Conservation (phyloP, 2,329 filamentous ascomycete genomes). For the Byssoonygena ceratinophila region DNA sequence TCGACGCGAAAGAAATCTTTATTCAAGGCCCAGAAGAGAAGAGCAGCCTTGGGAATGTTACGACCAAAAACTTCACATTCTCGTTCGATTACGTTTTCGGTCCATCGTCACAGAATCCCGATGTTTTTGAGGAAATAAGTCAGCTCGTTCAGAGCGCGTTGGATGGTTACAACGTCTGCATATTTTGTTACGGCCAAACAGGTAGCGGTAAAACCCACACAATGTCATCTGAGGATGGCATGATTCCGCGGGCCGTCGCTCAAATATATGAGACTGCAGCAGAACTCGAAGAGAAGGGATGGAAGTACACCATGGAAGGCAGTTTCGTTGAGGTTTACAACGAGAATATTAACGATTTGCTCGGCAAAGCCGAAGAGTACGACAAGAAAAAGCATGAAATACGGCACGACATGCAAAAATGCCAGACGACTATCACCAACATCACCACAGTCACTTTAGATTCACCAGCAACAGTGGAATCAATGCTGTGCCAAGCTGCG, state of each 20-base stretch:
- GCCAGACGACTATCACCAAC: slow-evolving; percentile 72
- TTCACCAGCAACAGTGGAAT: slow-evolving; percentile 67
- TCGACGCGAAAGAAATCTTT: slow-evolving; percentile 78
- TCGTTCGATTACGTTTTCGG: slow-evolving; percentile 89
- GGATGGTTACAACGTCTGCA: slow-evolving; percentile 97
- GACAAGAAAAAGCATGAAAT: slow-evolving; percentile 81
- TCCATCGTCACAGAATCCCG: slow-evolving; percentile 63
- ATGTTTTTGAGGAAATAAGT: slow-evolving; percentile 92
- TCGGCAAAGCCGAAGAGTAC: slow-evolving; percentile 60
- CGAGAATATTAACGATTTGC: slow-evolving; percentile 84
- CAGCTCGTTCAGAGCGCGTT: slow-evolving; percentile 93
- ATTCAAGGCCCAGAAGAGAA: slow-evolving; percentile 74
- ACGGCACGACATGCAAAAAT: slow-evolving; percentile 69
- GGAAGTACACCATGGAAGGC: slow-evolving; percentile 88
- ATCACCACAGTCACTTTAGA: slow-evolving; percentile 66
- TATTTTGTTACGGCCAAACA: slow-evolving; percentile 97
- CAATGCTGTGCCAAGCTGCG: slow-evolving; percentile 67
- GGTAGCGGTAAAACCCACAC: slow-evolving; percentile 95
- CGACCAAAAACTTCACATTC: slow-evolving; percentile 71
- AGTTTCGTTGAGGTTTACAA: slow-evolving; percentile 98
- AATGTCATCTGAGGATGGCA: slow-evolving; percentile 83
- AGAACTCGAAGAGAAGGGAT: slow-evolving; percentile 76
- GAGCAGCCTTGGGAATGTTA: slow-evolving; percentile 65
- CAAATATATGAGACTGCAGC: slow-evolving; percentile 89
- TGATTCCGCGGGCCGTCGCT: slow-evolving; percentile 86